Evolutionary conservation across 2,329 filamentous ascomycete genomes (phyloP).

Genomic region (Colletotrichum abscissum): DNA sequence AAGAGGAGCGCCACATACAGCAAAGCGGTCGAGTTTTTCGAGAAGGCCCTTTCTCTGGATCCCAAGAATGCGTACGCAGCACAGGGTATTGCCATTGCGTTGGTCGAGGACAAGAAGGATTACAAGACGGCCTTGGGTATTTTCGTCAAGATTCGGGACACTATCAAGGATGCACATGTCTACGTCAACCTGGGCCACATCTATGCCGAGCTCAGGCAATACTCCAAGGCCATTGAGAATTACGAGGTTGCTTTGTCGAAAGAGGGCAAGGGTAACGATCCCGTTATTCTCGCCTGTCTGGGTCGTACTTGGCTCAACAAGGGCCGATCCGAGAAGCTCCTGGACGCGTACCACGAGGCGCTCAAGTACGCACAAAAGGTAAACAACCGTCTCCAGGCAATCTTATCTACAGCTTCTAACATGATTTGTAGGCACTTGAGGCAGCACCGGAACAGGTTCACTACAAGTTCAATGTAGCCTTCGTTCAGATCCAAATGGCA

Average conservation of each 20-base stretch:
- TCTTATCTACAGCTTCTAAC: conserved; percentile 38
- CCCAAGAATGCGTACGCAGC: conserved; percentile 95
- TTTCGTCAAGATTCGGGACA: conserved; percentile 90
- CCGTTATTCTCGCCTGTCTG: conserved; percentile 84
- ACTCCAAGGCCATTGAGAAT: conserved; percentile 90
- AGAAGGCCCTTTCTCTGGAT: conserved; percentile 96
- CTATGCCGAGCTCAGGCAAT: conserved; percentile 91
- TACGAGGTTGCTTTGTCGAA: conserved; percentile 89
- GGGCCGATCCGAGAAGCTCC: conserved; percentile 72
- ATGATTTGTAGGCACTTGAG: conserved; percentile 70
- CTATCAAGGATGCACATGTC: conserved; percentile 87
- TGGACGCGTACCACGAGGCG: conserved; percentile 68
- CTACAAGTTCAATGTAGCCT: conserved; percentile 97
- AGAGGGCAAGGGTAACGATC: conserved; percentile 78
- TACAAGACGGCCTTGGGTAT: conserved; percentile 84
- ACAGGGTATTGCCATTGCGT: conserved; percentile 92
- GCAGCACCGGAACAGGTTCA: conserved; percentile 86
- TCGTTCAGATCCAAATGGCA: conserved; percentile 95
- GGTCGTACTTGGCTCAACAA: conserved; percentile 89
- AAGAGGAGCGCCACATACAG: conserved; percentile 89
- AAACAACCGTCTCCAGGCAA: conserved; percentile 27
- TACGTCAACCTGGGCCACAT: conserved; percentile 95
- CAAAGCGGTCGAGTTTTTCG: conserved; percentile 97
- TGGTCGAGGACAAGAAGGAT: conserved; percentile 95
- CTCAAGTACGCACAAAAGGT: conserved; percentile 74